Evolutionary conservation across 2,329 filamentous ascomycete species (phyloP), one percentile per base, ranked within the genome.

Genomic region (Shiraia sp.): DNA sequence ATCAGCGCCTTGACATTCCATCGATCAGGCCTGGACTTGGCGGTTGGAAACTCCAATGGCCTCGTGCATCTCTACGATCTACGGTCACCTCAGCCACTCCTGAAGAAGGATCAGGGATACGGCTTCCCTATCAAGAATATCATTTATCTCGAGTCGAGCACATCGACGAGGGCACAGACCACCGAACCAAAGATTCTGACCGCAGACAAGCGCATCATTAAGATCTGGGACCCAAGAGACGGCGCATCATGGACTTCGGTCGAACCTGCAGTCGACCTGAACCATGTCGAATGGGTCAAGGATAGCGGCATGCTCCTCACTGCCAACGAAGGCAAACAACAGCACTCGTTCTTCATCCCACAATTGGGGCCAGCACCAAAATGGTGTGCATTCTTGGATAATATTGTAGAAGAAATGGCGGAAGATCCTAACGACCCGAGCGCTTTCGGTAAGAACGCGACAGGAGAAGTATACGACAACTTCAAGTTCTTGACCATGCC

Each of bases 391-490:
- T 97, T 97, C 81, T 75, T 99, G 49, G 95, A 99, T 72, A 96
- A 95, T 61, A 83, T 99, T 61, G 93, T 97, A 8, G 93, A 99
- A 74, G 95, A 99, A 71, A 96, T 99, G 90, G 92, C 92, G 7
- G 92, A 97, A 65, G 81, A 85, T 55, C 76, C 77, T 7, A 80
- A 82, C 57, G 83, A 86, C 59, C 83, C 83, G 4, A 79, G 80
- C 42, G 72, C 75, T 2, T 79, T 72, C 56, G 71, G 69, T 29
- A 63, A 69, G n/a, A 57, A 86, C 64, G 76, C 79, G 22, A 79
- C 77, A 45, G 86, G 86, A 22, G 86, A 93, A 57, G 89, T 93
- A 8, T 99, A 99, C 75, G 93, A 99, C 72, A 97, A 99, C 72
- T 97, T 92, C 82, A 99, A 97, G 73, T 99, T 99, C 81, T 77